Percentiles rank a stretch among this genome's conserved stretches.
Evolutionary conservation across 352 stramenopile genomes (phyloP).

Genomic region (Phytopythium delawarense): DNA sequence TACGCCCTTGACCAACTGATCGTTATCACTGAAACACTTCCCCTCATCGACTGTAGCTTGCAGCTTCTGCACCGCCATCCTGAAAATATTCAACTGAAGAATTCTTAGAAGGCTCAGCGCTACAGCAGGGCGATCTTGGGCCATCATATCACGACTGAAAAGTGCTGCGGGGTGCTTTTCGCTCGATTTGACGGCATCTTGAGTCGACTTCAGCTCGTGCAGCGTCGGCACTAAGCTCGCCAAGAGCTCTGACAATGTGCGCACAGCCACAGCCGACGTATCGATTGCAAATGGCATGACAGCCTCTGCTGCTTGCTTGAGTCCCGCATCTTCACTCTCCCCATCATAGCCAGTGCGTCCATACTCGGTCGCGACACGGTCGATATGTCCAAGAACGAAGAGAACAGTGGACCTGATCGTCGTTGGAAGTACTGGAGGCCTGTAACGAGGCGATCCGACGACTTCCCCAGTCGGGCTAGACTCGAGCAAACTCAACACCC

Average conservation of each 20-base stretch:
- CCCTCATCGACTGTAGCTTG: not conserved
- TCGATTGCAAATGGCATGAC: conserved; percentile 37
- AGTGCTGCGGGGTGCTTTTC: not conserved
- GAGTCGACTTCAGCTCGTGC: not conserved
- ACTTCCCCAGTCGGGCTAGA: not conserved
- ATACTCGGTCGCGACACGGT: conserved; percentile 32
- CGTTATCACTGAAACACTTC: not conserved
- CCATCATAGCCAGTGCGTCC: not conserved
- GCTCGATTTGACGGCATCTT: not conserved
- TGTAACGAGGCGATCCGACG: not conserved
- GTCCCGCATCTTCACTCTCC: not conserved
- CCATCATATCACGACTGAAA: not conserved
- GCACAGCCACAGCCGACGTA: conserved; percentile 22
- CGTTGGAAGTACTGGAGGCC: not conserved
- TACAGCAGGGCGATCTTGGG: not conserved
- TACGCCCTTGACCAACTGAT: not conserved
- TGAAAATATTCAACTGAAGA: not conserved
- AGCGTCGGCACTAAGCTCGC: not conserved
- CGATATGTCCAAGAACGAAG: conserved; percentile 42
- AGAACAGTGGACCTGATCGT: conserved; percentile 11
- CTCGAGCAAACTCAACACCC: not conserved
- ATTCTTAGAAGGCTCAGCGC: not conserved
- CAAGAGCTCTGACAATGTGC: conserved; percentile 27
- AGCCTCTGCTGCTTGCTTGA: not conserved
- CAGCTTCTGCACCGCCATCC: not conserved